These are phyloP conservation scores for Fraxinus sp. DNA, from an alignment of 305 asterid species.

Conservation along the genomic window DNA sequence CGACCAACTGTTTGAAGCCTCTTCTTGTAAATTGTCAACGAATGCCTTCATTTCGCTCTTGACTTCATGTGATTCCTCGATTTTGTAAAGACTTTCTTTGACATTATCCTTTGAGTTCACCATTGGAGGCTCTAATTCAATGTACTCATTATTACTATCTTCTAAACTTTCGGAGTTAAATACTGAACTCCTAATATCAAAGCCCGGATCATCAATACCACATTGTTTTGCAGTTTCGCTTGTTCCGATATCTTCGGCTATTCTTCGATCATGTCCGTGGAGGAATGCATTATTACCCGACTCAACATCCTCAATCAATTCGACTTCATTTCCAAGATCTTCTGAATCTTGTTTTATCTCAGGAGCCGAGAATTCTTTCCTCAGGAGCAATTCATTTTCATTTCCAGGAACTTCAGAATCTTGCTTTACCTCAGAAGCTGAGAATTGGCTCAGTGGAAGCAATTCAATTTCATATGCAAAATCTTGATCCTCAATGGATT, in stretches of 20 bases:
- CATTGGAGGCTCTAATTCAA: slow-evolving; percentile 44
- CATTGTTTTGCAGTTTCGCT: background rate
- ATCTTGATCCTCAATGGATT: slow-evolving; percentile 37
- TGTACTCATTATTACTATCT: slow-evolving; percentile 46
- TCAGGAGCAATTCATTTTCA: background rate
- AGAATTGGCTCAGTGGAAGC: slow-evolving; percentile 29
- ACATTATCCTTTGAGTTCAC: background rate
- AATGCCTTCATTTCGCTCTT: slow-evolving; percentile 3
- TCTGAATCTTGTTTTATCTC: slow-evolving; percentile 20
- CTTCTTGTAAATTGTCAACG: slow-evolving; percentile 16
- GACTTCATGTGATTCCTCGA: slow-evolving; percentile 3
- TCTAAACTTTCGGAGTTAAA: slow-evolving; percentile 11
- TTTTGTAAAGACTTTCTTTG: slow-evolving; percentile 6
- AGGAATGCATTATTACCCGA: slow-evolving; percentile 15
- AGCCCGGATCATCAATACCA: background rate
- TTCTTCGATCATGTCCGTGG: slow-evolving; percentile 19
- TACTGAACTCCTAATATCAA: background rate
- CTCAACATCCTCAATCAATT: background rate
- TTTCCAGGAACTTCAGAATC: background rate
- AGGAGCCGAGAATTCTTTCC: background rate
- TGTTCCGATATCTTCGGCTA: slow-evolving; percentile 14
- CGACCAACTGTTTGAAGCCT: background rate
- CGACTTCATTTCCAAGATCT: background rate
- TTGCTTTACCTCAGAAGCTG: slow-evolving; percentile 1
- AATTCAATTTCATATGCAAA: slow-evolving; percentile 46